Conservation (phyloP, 345 rosid species). For the Bretschneidera sinensis region DNA sequence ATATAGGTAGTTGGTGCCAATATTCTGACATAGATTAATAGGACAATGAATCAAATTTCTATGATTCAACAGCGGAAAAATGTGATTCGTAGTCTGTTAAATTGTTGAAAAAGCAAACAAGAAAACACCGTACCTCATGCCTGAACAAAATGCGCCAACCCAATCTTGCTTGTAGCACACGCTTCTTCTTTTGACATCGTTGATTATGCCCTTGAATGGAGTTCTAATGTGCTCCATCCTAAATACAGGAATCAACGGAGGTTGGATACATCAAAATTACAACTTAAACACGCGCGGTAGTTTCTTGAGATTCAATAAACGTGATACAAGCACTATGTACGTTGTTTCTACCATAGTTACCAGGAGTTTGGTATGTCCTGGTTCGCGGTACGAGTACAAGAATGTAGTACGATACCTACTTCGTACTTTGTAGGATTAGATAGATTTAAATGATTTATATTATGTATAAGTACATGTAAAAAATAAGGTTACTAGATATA, state of each 20-base stretch:
- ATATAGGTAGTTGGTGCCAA: conserved; percentile 68
- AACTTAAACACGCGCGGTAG: neutral
- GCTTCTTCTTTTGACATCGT: conserved; percentile 56
- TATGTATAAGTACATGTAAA: too few species aligned
- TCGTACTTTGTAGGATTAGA: too few species aligned
- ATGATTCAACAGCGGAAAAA: conserved; percentile 3
- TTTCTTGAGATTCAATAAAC: neutral
- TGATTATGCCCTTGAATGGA: conserved; percentile 64
- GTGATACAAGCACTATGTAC: neutral
- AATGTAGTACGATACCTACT: too few species aligned
- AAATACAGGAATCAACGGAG: conserved; percentile 10
- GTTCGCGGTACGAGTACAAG: too few species aligned
- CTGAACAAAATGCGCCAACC: conserved; percentile 38
- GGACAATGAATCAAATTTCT: neutral
- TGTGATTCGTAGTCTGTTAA: neutral
- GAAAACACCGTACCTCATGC: conserved; percentile 39
- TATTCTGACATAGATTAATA: conserved; percentile 35
- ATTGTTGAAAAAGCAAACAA: conserved; percentile 1
- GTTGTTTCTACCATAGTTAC: too few species aligned
- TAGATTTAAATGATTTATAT: too few species aligned
- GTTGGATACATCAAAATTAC: neutral
- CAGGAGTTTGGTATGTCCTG: too few species aligned
- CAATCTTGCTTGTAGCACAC: conserved; percentile 69
- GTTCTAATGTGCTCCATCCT: conserved; percentile 47
- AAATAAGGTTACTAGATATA: too few species aligned